Percentiles rank a stretch among this genome's conserved stretches.
These are phyloP conservation scores for Cystobasidium slooffiae DNA, from an alignment of 1,284 basidiomycete species.

Conservation along the genomic window DNA sequence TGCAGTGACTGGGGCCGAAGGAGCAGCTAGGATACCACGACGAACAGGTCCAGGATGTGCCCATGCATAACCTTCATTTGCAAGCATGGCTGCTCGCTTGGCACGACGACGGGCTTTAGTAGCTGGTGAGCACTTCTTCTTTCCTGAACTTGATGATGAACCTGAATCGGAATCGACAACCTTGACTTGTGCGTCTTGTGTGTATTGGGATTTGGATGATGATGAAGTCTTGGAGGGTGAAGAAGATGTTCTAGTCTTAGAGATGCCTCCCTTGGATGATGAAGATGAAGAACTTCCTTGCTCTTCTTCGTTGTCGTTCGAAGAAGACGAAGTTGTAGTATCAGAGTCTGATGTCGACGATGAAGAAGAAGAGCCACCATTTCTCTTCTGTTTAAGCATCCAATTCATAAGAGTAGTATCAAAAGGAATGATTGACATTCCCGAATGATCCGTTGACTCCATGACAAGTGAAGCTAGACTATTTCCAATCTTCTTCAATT, in stretches of 20 bases:
- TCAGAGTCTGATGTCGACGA: background rate
- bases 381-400: slow-evolving; percentile 38
- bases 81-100: slow-evolving; percentile 11
- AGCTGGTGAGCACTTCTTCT: slow-evolving; percentile 13
- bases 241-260: slow-evolving; percentile 20
- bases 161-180: slow-evolving; percentile 8
- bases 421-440: slow-evolving; percentile 38
- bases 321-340: background rate
- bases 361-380: slow-evolving; percentile 20
- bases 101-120: background rate
- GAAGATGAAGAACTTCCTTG: background rate
- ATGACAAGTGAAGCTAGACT: slow-evolving; percentile 17
- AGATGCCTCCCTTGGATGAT: background rate
- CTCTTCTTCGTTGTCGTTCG: background rate
- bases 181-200: slow-evolving; percentile 8
- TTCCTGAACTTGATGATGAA: slow-evolving; percentile 6
- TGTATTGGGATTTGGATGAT: background rate
- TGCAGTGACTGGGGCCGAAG: background rate
- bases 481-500: slow-evolving; percentile 33
- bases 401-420: slow-evolving; percentile 41
- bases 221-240: slow-evolving; percentile 4
- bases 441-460: slow-evolving; percentile 39
- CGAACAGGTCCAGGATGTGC: slow-evolving; percentile 27
- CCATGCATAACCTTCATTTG: slow-evolving; percentile 15
- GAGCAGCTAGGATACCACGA: slow-evolving; percentile 11